Evolutionary conservation across 2,329 filamentous ascomycete genomes (phyloP).

Genomic region (Cladophialophora yegresii): DNA sequence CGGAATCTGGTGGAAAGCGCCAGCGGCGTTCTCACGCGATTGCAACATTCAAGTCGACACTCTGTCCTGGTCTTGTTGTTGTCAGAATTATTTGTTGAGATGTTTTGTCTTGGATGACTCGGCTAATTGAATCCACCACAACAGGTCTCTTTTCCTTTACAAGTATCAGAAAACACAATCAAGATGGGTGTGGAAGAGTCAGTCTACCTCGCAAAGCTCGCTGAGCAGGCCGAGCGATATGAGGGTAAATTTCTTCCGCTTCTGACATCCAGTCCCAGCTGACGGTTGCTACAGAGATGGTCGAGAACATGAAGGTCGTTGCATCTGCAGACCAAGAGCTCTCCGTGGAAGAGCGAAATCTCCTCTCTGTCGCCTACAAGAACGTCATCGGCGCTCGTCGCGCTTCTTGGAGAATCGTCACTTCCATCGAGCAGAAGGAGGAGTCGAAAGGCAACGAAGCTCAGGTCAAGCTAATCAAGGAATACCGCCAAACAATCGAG

Average conservation of each 20-base stretch:
- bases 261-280: conserved; percentile 26
- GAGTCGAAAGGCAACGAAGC: conserved; percentile 97
- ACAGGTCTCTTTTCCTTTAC: conserved; percentile 29
- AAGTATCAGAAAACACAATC: conserved; percentile 36
- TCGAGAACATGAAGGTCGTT: conserved; percentile 99
- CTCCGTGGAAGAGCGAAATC: conserved; percentile 94
- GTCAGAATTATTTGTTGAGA: conserved; percentile 6
- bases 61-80: background rate
- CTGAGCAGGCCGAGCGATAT: conserved; percentile 99
- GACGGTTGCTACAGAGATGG: conserved; percentile 72
- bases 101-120: conserved; percentile 12
- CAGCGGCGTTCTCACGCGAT: background rate
- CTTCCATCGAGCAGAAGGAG: conserved; percentile 99
- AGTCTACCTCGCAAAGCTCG: conserved; percentile 99
- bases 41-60: background rate
- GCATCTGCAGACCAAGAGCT: conserved; percentile 82
- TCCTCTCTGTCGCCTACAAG: conserved; percentile 99
- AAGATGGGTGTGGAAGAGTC: conserved; percentile 99
- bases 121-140: conserved; percentile 25
- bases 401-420: conserved; percentile 99
- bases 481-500: conserved; percentile 99
- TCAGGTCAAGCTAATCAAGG: conserved; percentile 90
- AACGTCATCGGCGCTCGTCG: conserved; percentile 98
- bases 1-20: conserved; percentile 14
- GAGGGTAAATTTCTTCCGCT: conserved; percentile 67